A percentile compares a stretch with the other conserved stretches of the same genome.
phyloP scores from a whole-genome alignment of 169 alveolate species.

The Eimeria falciformis region DNA sequence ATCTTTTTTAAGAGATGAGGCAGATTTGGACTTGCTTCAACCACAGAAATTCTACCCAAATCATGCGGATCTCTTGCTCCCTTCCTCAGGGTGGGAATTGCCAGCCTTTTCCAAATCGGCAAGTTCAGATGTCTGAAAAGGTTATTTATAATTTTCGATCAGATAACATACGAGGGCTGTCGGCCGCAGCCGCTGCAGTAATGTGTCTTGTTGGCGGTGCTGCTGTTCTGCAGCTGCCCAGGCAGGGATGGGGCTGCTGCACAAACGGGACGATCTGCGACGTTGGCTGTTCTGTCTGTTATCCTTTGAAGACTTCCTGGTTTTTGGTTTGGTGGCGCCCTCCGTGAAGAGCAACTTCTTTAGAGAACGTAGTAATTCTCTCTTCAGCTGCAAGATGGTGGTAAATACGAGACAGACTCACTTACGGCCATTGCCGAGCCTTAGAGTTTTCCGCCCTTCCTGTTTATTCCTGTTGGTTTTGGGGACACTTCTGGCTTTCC shows the following conservation, averaged over 20 bases:
- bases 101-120: no score
- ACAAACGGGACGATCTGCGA: not conserved
- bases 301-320: not conserved
- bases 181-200: constrained; percentile 15
- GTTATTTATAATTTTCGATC: no score
- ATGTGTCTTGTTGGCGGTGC: not conserved
- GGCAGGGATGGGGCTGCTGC: not conserved
- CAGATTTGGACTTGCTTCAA: no score
- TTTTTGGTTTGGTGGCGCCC: not conserved
- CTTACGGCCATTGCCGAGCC: constrained; percentile 5
- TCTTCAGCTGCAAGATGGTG: not conserved
- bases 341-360: not conserved
- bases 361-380: not conserved
- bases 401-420: not conserved
- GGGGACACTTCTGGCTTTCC: no score
- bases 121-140: no score
- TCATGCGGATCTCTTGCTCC: no score
- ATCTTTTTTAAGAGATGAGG: no score
- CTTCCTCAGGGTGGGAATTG: no score
- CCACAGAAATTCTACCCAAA: no score
- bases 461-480: not conserved
- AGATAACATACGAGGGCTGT: not conserved
- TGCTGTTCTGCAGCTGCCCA: not conserved
- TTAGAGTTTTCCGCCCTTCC: not conserved
- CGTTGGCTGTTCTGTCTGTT: not conserved